These are phyloP conservation scores for Kazachstania sp. DNA, from an alignment of 1,139 yeast species.

Conservation along the genomic window DNA sequence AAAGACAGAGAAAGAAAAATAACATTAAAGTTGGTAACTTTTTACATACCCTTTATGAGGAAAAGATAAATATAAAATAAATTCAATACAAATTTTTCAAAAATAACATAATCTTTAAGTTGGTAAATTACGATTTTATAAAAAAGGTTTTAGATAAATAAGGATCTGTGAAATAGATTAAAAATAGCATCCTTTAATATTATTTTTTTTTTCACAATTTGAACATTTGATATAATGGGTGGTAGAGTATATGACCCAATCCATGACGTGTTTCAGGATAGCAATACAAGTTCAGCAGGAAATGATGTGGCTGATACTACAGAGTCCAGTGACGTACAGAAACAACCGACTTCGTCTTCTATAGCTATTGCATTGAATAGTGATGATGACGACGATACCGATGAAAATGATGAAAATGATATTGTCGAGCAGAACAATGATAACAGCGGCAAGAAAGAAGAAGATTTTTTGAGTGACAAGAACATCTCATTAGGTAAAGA, in stretches of 20 bases:
- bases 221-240: slow-evolving; percentile 13
- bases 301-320: background rate
- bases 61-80: background rate
- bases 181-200: background rate
- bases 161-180: background rate
- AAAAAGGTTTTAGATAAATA: too few species aligned
- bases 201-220: background rate
- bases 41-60: background rate
- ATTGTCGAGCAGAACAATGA: background rate
- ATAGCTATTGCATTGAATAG: slow-evolving; percentile 3
- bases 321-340: background rate
- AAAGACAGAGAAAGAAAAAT: too few species aligned
- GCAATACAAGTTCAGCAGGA: background rate
- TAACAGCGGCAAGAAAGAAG: background rate
- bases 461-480: background rate
- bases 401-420: slow-evolving; percentile 9
- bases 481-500: background rate
- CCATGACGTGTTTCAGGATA: slow-evolving; percentile 28
- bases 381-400: slow-evolving; percentile 7
- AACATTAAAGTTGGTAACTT: too few species aligned
- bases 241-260: slow-evolving; percentile 31
- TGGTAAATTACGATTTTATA: background rate
- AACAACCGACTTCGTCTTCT: background rate
- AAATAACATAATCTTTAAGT: too few species aligned
- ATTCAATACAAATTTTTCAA: background rate